These are phyloP conservation scores for Serpula lacrymans DNA, from an alignment of 768 basidiomycete genomes.

Conservation along the genomic window DNA sequence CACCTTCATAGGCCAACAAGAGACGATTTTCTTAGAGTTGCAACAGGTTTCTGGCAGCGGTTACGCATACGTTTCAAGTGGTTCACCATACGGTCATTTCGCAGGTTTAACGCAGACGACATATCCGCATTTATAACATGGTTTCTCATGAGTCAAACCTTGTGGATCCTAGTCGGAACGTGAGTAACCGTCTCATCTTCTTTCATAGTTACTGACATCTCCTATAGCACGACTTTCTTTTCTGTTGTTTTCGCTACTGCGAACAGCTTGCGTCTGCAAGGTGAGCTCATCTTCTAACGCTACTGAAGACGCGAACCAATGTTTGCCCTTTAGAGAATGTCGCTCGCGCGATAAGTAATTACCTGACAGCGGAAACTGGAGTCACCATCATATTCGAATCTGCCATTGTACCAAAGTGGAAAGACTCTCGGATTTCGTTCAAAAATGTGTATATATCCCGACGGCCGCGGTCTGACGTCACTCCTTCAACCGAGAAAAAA, in stretches of 20 bases:
- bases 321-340: constrained; percentile 66
- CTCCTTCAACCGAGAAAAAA: constrained; percentile 14
- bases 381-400: constrained; percentile 95
- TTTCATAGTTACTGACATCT: constrained; percentile 5
- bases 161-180: constrained; percentile 93
- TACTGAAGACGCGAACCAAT: constrained; percentile 5
- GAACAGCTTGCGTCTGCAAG: constrained; percentile 84
- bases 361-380: constrained; percentile 90
- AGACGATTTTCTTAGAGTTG: constrained; percentile 84
- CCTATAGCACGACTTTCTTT: constrained; percentile 84
- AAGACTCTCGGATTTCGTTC: constrained; percentile 92
- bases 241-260: constrained; percentile 87
- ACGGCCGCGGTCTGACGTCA: constrained; percentile 42
- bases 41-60: constrained; percentile 89
- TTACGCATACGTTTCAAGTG: constrained; percentile 92
- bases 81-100: constrained; percentile 93
- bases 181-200: constrained; percentile 8
- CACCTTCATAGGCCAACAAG: constrained; percentile 76
- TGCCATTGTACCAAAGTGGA: constrained; percentile 97
- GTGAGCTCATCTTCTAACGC: constrained; percentile 34
- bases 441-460: constrained; percentile 95
- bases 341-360: constrained; percentile 85
- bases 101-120: constrained; percentile 94
- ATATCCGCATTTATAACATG: constrained; percentile 94
- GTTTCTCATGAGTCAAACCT: constrained; percentile 92